Base-by-base conservation (phyloP, 345 rosid species). In the Salix viminalis region DNA sequence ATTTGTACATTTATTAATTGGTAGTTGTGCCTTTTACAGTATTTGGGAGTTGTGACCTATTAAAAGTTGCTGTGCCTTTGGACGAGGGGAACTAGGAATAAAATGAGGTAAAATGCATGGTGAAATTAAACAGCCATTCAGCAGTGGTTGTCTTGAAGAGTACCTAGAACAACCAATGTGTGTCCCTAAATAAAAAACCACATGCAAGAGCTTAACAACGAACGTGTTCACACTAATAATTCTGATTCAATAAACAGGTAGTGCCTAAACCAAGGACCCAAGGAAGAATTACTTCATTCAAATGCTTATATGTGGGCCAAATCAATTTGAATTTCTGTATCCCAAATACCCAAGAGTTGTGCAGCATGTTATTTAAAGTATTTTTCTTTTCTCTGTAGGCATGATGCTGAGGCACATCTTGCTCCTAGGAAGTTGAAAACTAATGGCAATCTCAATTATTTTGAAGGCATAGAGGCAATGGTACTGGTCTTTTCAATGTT, bases 391-490 rank as follows among this genome's bases (percentile, higher is more conserved):
- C 73, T 26, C 79, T 67, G 69, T 64, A 86, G 89, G 83, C 79
- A 79, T 79, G 80, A 83, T 56, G 48, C 74, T 76, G 93, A 80
- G 60, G 75, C 70, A 44, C 86, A 77, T 69, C 77, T 76, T 80
- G 72, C 80, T 66, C 80, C 81, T n/a, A 88, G 77, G 76, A 87
- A 78, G 79, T 76, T 79, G 71, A 82, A 77, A 56, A 88, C 80
- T 73, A 83, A 77, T 82, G 86, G 76, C 34, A 81, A 80, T 69
- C 14, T 75, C 50, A 86, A 80, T 83, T 75, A 76, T 78, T 79
- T 83, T 69, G 90, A 85, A 41, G 91, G 88, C 78, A 84, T 61
- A 82, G 94, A 93, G 74, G 89, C 89, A 69, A 88, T 85, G 99
- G 99, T 93, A 83, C 44, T 46, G 11, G 30, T 77, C 79, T 81